Percentiles rank a stretch among this genome's conserved stretches.
Conservation (phyloP, 768 basidiomycete genomes). For the Lenzites betulinus region DNA sequence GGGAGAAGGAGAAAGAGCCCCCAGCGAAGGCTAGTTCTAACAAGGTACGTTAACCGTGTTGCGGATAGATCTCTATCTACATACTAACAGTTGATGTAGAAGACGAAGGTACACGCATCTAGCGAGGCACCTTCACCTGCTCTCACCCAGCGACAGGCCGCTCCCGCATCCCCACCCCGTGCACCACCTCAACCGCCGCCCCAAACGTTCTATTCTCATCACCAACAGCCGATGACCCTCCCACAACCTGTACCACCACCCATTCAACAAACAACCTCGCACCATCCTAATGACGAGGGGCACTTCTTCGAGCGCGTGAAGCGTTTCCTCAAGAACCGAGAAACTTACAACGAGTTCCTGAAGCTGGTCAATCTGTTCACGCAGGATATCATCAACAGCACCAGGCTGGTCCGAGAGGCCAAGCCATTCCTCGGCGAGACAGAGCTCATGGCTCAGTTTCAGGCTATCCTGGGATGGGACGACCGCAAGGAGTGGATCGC, state of each 20-base stretch:
- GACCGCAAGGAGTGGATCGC: slow-evolving; percentile 53
- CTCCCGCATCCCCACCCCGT: slow-evolving; percentile 32
- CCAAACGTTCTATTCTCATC: slow-evolving; percentile 19
- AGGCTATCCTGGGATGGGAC: slow-evolving; percentile 87
- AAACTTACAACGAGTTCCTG: slow-evolving; percentile 91
- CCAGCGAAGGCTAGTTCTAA: slow-evolving; percentile 25
- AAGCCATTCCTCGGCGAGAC: slow-evolving; percentile 71
- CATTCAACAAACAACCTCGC: slow-evolving; percentile 20
- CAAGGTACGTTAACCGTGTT: slow-evolving; percentile 25
- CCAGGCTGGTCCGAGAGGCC: slow-evolving; percentile 79
- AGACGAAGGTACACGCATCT: slow-evolving; percentile 32
- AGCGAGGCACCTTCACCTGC: slow-evolving; percentile 31
- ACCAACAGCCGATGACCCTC: slow-evolving; percentile 13
- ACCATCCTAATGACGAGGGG: slow-evolving; percentile 50
- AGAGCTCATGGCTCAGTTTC: slow-evolving; percentile 81
- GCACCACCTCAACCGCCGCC: slow-evolving; percentile 20
- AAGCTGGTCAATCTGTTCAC: slow-evolving; percentile 94
- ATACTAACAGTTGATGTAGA: slow-evolving; percentile 2
- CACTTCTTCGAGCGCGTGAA: slow-evolving; percentile 94
- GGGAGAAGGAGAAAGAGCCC: slow-evolving; percentile 38
- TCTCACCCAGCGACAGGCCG: slow-evolving; percentile 30
- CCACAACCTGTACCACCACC: slow-evolving; percentile 17
- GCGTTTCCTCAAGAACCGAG: slow-evolving; percentile 66
- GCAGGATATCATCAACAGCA: slow-evolving; percentile 89
- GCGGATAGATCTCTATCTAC: too few species aligned